These are phyloP conservation scores for Oidiodendron maius DNA, from an alignment of 495 filamentous ascomycete genomes.

Conservation along the genomic window DNA sequence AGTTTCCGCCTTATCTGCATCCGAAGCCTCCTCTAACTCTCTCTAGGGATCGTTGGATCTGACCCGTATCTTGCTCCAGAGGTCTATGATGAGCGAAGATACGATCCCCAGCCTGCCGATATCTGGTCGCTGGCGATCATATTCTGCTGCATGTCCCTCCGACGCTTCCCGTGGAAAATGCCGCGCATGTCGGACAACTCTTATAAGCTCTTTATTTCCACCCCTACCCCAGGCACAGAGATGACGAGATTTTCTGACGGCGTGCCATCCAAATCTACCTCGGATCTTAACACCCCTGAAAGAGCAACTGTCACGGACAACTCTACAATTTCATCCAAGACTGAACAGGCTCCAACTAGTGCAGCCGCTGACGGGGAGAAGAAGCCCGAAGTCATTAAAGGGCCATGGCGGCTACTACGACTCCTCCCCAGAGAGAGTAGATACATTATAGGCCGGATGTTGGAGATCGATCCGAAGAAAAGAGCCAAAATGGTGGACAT, in stretches of 20 bases:
- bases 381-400: conserved; percentile 76
- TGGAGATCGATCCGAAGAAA: conserved; percentile 80
- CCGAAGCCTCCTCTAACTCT: conserved; percentile 17
- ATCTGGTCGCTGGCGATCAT: conserved; percentile 99
- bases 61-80: conserved; percentile 97
- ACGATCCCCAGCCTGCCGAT: conserved; percentile 90
- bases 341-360: conserved; percentile 12
- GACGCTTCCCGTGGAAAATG: conserved; percentile 96
- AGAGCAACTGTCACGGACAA: conserved; percentile 27
- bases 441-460: conserved; percentile 86
- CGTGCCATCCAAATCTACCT: conserved; percentile 19
- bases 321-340: conserved; percentile 6
- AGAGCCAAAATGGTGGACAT: conserved; percentile 82
- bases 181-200: conserved; percentile 90
- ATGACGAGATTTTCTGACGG: conserved; percentile 30
- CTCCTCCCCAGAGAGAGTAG: conserved; percentile 85
- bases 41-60: conserved; percentile 86
- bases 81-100: conserved; percentile 90
- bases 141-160: conserved; percentile 96
- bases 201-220: conserved; percentile 82
- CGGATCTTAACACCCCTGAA: conserved; percentile 22
- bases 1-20: conserved; percentile 26
- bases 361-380: conserved; percentile 39
- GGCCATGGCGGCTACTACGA: conserved; percentile 89
- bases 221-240: conserved; percentile 50